A percentile compares a stretch with the other conserved stretches of the same genome.
phyloP scores from a whole-genome alignment of 345 rosid species.

The Raphanus raphanistrum region DNA sequence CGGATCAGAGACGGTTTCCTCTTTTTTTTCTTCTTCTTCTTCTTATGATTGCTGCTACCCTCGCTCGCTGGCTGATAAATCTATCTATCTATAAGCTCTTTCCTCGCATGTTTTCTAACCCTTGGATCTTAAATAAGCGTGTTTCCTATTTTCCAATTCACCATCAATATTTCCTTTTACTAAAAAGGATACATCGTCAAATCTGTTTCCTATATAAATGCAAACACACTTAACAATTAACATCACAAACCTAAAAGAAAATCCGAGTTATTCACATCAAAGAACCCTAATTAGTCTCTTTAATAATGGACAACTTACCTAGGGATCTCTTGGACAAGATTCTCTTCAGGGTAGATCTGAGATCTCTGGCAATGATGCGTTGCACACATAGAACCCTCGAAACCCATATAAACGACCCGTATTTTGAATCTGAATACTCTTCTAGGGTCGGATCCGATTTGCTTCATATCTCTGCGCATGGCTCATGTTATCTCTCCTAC shows the following conservation, averaged over 20 bases:
- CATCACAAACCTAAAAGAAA: not conserved
- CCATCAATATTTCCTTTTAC: too few species aligned
- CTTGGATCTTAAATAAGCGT: too few species aligned
- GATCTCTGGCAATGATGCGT: not conserved
- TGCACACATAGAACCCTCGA: not conserved
- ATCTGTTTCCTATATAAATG: not conserved
- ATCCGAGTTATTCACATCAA: not conserved
- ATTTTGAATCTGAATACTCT: not conserved
- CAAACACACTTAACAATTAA: not conserved
- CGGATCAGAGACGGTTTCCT: too few species aligned
- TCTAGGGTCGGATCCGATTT: not conserved
- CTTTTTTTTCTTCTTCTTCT: too few species aligned
- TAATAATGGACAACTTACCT: slow-evolving; percentile 8
- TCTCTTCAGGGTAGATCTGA: slow-evolving; percentile 13
- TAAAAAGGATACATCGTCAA: not conserved
- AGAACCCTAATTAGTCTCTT: not conserved
- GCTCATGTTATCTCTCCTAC: not conserved
- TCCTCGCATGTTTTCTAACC: too few species aligned
- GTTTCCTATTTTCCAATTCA: too few species aligned
- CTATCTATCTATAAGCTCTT: too few species aligned
- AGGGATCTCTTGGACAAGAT: not conserved
- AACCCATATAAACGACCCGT: not conserved
- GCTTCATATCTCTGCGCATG: not conserved
- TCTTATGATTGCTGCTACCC: too few species aligned
- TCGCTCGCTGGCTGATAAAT: too few species aligned